A percentile compares a stretch with the other conserved stretches of the same genome.
Conservation (phyloP, 108 stramenopile genomes). For the Thalassiosira profunda region DNA sequence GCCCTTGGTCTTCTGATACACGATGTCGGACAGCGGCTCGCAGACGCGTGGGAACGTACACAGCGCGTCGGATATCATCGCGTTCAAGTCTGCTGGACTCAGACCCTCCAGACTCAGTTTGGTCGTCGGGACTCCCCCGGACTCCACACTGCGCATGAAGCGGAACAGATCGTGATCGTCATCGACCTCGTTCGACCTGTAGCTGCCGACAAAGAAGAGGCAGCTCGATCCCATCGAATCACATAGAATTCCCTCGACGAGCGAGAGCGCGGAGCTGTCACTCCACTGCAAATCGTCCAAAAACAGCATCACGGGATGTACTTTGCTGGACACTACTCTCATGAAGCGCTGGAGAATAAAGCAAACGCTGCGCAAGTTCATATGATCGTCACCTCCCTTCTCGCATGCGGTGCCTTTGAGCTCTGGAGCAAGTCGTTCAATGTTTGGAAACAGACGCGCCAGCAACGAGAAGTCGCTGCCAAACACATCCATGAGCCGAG, state of each 20-base stretch:
- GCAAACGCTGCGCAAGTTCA: conserved; percentile 39
- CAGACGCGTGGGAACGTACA: conserved; percentile 28
- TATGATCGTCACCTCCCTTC: background rate
- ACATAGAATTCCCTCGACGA: conserved; percentile 37
- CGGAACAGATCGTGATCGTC: conserved; percentile 29
- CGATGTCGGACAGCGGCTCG: conserved; percentile 12
- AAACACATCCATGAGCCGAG: conserved; percentile 27
- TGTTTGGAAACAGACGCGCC: conserved; percentile 27
- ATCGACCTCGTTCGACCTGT: conserved; percentile 38
- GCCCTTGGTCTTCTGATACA: conserved; percentile 36
- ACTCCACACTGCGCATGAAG: conserved; percentile 8
- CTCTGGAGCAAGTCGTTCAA: conserved; percentile 7
- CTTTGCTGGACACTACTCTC: conserved; percentile 26
- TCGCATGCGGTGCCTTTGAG: background rate
- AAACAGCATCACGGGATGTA: conserved; percentile 32
- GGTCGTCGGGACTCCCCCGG: conserved; percentile 4
- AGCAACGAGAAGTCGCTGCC: conserved; percentile 25
- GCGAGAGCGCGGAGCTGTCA: conserved; percentile 19
- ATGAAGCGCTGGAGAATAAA: conserved; percentile 41
- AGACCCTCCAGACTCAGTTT: conserved; percentile 21
- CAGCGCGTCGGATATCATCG: conserved; percentile 40
- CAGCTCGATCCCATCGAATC: conserved; percentile 15
- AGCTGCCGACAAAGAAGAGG: conserved; percentile 45
- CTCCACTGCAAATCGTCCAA: conserved; percentile 49
- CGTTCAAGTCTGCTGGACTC: conserved; percentile 14